Base-by-base conservation (phyloP, 495 filamentous ascomycete species). In the Penicillium flavigenum region DNA sequence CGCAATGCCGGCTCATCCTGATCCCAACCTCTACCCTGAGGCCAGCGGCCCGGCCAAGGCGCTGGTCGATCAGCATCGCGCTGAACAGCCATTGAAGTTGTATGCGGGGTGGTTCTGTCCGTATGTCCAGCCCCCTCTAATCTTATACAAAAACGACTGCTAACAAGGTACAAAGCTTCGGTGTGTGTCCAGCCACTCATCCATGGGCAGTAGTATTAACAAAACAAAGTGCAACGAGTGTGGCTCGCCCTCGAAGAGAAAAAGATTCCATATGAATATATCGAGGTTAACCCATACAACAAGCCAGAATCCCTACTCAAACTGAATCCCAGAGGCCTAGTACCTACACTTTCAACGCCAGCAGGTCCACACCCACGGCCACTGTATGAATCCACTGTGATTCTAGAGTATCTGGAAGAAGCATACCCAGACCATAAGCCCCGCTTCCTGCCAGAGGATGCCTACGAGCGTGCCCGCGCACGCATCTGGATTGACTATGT, bases 321-420 rank as follows among this genome's bases (percentile, higher is more conserved):
- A 6, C 78, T 90, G 41, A 90, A 90, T 60, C 87, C 86, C 1
- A 81, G 85, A 12, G 85, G 86, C 3, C 74, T 91, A 8, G 83
- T 90, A 2, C 88, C 87, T 8, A 89, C 86, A 3, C 73, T 90
- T 12, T 66, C 74, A 14, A 77, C 56, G 9, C 68, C 65, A 19
- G 38, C 64, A 17, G 32, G 56, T 3, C 39, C 45, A n/a, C n/a
- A 43, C 72, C 62, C 65, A 73, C 47, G 49, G 61, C 81, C 84
- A 9, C 72, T 89, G 14, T 90, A 88, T 62, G 84, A 90, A 65
- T 86, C 82, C 57, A 81, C 74, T 12, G 78, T 89, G 16, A 73
- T 90, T 20, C 83, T 83, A 68, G 85, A 88, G 62, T 90, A 88
- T 60, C 76, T 90, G 4, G 84, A 91, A 59, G 86, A 90, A 57